phyloP scores from a whole-genome alignment of 1,284 basidiomycete species.

The Sphaerobolus stellatus region DNA sequence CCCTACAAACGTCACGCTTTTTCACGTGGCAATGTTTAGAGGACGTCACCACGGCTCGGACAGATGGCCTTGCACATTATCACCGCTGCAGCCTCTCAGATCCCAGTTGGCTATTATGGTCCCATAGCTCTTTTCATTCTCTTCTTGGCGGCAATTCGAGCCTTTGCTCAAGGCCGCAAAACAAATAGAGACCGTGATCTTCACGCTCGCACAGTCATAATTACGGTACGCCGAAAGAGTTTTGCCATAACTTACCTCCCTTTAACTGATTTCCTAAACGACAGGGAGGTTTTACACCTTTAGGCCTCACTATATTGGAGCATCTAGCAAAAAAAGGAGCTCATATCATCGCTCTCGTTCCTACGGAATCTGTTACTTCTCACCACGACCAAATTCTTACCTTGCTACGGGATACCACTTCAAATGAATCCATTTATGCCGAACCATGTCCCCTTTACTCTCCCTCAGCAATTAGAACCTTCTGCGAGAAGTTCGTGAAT shows the following conservation, averaged over 20 bases:
- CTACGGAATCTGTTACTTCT: conserved; percentile 55
- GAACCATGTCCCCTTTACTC: conserved; percentile 71
- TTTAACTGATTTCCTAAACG: not conserved
- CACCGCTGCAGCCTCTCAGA: conserved; percentile 25
- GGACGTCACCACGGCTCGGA: no score
- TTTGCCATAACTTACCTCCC: not conserved
- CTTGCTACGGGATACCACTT: conserved; percentile 62
- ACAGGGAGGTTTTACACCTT: conserved; percentile 71
- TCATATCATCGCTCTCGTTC: conserved; percentile 65
- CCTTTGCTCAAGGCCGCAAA: conserved; percentile 63
- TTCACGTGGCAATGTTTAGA: no score
- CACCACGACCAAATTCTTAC: conserved; percentile 55
- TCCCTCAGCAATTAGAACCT: conserved; percentile 59
- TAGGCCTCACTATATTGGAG: conserved; percentile 66
- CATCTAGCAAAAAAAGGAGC: conserved; percentile 68
- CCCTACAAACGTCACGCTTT: no score
- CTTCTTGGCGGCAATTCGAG: conserved; percentile 46
- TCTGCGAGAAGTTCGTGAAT: conserved; percentile 64
- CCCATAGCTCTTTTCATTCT: conserved; percentile 49
- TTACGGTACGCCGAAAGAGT: conserved; percentile 70
- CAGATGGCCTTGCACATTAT: conserved; percentile 38
- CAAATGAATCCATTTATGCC: conserved; percentile 70
- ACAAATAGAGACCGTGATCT: conserved; percentile 71
- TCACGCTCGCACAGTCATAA: conserved; percentile 64
- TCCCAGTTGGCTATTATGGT: conserved; percentile 42